Evolutionary conservation across 805 yeast genomes (phyloP).

Genomic region (Grigorovia yakushimaensis): DNA sequence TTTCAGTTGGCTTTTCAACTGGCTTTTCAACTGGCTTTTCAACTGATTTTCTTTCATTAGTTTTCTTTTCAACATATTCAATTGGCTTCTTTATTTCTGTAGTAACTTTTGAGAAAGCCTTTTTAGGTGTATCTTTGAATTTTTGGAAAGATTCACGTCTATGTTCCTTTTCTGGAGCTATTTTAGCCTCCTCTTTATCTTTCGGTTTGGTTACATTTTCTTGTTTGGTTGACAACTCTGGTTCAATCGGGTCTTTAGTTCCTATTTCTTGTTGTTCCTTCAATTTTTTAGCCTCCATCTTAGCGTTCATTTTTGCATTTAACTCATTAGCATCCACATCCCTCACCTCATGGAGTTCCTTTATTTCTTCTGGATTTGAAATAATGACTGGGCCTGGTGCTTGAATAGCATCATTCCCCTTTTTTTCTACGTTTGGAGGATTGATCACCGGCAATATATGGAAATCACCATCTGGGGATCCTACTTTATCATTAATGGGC

Average conservation of each 20-base stretch:
- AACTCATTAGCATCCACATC: conserved; percentile 51
- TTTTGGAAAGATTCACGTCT: background rate
- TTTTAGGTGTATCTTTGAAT: background rate
- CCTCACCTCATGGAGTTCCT: conserved; percentile 50
- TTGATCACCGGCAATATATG: conserved; percentile 36
- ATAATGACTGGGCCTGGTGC: conserved; percentile 60
- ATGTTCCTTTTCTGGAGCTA: background rate
- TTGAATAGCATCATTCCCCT: conserved; percentile 40
- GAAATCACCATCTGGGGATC: conserved; percentile 11
- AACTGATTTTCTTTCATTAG: background rate
- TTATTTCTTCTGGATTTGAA: conserved; percentile 50
- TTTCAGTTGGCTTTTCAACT: no score
- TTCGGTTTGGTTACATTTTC: background rate
- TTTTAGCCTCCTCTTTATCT: background rate
- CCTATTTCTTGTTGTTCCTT: conserved; percentile 1
- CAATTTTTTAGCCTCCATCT: conserved; percentile 8
- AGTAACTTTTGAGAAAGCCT: background rate
- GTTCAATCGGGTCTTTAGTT: background rate
- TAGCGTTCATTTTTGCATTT: conserved; percentile 34
- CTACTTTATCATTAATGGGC: background rate
- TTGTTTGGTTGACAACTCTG: background rate
- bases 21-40: background rate
- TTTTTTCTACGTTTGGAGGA: conserved; percentile 36
- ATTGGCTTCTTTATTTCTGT: background rate
- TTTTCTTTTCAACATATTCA: no score